Conservation (phyloP, 2,329 filamentous ascomycete species). For the Ceratocystis cubensis region DNA sequence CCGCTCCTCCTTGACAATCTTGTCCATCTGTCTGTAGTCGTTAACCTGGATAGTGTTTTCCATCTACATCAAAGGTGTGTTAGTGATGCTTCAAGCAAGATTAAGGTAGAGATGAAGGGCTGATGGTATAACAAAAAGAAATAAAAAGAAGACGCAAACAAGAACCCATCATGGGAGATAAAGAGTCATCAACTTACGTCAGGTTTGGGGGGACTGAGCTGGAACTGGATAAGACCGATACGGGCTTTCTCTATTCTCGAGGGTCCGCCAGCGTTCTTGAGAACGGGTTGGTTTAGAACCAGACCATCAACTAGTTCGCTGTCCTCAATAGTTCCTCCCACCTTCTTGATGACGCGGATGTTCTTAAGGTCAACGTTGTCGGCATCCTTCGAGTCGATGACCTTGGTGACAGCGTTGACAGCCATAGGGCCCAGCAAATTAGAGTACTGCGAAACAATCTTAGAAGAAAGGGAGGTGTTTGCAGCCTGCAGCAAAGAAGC, state of each 20-base stretch:
- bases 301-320: constrained; percentile 93
- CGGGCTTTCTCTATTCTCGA: constrained; percentile 90
- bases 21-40: constrained; percentile 99
- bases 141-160: background rate
- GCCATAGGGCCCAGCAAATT: constrained; percentile 94
- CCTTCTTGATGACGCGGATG: constrained; percentile 94
- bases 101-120: too few species aligned
- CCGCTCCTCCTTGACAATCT: constrained; percentile 98
- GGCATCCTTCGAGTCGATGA: constrained; percentile 88
- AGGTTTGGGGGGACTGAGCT: constrained; percentile 93
- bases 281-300: constrained; percentile 79
- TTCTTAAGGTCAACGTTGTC: constrained; percentile 95
- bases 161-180: background rate
- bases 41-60: constrained; percentile 99
- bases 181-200: constrained; percentile 49
- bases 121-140: too few species aligned
- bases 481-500: constrained; percentile 88
- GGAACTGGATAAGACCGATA: constrained; percentile 97
- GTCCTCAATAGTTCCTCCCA: constrained; percentile 95
- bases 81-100: background rate
- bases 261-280: constrained; percentile 88
- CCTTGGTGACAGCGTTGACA: constrained; percentile 88
- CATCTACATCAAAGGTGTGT: constrained; percentile 47
- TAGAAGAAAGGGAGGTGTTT: constrained; percentile 92
- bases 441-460: constrained; percentile 96